Evolutionary conservation across 768 basidiomycete genomes (phyloP), one percentile per base, ranked within the genome.

Genomic region (Suillus spraguei): DNA sequence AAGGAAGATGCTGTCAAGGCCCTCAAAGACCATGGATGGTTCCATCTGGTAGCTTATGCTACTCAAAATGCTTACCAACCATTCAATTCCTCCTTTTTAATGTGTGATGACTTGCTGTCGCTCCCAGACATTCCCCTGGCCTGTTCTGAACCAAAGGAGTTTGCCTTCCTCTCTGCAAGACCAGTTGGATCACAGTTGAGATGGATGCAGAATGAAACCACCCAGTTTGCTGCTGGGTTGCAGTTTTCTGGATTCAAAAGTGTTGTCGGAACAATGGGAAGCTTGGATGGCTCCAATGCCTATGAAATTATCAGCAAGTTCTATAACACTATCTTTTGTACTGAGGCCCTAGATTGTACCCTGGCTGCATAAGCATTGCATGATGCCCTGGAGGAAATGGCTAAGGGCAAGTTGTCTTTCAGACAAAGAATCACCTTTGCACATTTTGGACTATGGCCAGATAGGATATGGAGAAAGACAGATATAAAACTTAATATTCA

Each of bases 171-270:
- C 24, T 72, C 71, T 28, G 69, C 71, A 11, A 64, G 61, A 5
- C 66, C 66, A 1, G 14, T 36, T 13, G 54, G n/a, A 8, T 24
- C 54, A 36, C n/a, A 5, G 6, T 55, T 55, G 35, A 22, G 54
- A n/a, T 55, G 54, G 54, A 55, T 55, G 54, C 54, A 55, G 54
- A 70, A 69, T 28, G 71, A 72, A 52, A 58, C 61, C 2, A 49
- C 70, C 11, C 71, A 72, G 44, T 63, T 72, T 13, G 71, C 71
- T 20, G 65, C 71, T 8, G 71, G 68, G 11, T 47, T 72, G 66
- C 64, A 71, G 22, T 60, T 68, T n/a, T 64, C 66, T 14, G 71
- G 71, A 1, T 70, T 62, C 54, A 68, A 62, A 42, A 68, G 71
- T 49, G 71, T 71, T 13, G 33, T 72, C 10, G 71, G 65, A 44